Evolutionary conservation across 2,329 filamentous ascomycete genomes (phyloP), one percentile per base, ranked within the genome.

Genomic region (Didymella pomorum): DNA sequence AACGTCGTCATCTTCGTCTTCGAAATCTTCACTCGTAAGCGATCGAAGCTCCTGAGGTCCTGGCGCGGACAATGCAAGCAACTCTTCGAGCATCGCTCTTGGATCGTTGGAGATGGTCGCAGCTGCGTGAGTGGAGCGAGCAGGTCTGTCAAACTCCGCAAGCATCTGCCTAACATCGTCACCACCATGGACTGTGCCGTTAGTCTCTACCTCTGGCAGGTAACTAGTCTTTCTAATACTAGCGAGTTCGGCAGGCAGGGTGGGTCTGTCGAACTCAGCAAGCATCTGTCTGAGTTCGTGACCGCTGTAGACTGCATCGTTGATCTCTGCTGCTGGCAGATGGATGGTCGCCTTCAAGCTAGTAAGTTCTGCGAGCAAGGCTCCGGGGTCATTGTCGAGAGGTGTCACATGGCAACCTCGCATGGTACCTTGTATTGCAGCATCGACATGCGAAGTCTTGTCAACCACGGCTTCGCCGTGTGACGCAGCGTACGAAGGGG

Each of bases 61-160:
- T 18, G 33, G 21, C 14, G 9, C n/a, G 7, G 48, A 37, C 26
- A 51, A 4, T 14, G n/a, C n/a, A 10, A 44, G 49, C 7, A 65
- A 29, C 41, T 61, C 57, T 26, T 46, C 45, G 25, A 62, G 53
- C 53, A 55, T 62, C 14, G 14, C 11, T 16, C 31, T 45, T 14
- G 52, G 60, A 46, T 62, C 50, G 26, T 57, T 23, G 7, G 41
- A 23, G 16, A 14, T 18, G 29, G 16, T 11, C 28, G 42, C 11
- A 10, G 12, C 41, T 16, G 46, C 23, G 14, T 16, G 53, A 6
- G 9, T 14, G 11, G 26, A 21, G 4, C 16, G 47, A 9, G 39
- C 14, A 6, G 11, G 2, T 26, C 26, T 43, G 23, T 58, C 29
- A 16, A 60, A 29, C 14, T 60, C 61, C 10, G 46, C 52, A 16